Conservation (phyloP, 345 rosid species). For the Triadica sebifera region DNA sequence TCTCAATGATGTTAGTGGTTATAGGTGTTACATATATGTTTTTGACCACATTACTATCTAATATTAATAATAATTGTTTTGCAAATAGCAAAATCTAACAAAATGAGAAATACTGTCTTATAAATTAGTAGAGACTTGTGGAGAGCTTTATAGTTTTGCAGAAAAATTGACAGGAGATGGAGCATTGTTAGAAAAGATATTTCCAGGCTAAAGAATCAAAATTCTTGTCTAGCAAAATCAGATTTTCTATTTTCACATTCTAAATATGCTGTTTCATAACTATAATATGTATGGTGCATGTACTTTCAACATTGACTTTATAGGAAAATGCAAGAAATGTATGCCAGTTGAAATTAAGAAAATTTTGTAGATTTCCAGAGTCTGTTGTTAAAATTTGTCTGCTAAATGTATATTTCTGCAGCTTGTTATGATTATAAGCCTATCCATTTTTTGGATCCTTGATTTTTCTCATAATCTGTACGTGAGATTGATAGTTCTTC, state of each 20-base stretch:
- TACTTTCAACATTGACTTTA: background rate
- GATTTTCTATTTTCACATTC: too few relatives aligned
- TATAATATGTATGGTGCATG: background rate
- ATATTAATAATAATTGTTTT: background rate
- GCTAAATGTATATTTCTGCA: background rate
- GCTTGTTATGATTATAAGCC: background rate
- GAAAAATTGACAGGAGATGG: background rate
- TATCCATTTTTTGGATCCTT: background rate
- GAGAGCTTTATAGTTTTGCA: too few relatives aligned
- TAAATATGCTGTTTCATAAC: background rate
- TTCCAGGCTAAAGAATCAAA: too few relatives aligned
- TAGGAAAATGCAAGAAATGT: background rate
- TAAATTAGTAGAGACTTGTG: background rate
- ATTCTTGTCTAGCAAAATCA: too few relatives aligned
- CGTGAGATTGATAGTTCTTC: too few relatives aligned
- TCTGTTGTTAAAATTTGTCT: background rate
- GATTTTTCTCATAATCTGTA: too few relatives aligned
- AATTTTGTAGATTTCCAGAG: background rate
- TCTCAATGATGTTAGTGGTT: background rate
- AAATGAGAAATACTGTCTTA: background rate
- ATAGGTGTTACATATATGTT: too few relatives aligned
- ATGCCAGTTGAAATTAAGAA: background rate
- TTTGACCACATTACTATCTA: background rate
- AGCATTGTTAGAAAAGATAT: background rate
- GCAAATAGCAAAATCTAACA: background rate